Evolutionary conservation across 495 filamentous ascomycete genomes (phyloP), one percentile per base, ranked within the genome.

Genomic region (Lophiotrema nucula): DNA sequence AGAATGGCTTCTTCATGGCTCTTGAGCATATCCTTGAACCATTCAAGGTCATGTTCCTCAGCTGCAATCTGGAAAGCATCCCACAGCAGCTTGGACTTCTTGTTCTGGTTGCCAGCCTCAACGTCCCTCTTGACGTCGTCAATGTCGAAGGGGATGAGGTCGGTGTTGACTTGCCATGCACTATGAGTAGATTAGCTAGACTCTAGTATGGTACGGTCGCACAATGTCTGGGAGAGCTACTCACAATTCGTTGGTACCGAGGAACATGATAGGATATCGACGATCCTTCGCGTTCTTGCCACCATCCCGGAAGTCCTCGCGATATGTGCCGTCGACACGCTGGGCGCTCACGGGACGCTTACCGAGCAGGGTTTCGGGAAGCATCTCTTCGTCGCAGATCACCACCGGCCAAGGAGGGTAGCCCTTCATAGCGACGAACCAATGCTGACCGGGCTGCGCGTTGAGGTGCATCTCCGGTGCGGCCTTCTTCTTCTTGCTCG

Each of bases 201-300:
- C n/a, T n/a, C 31, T 35, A n/a, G 8, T n/a, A 35, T 8, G 31
- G n/a, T 8, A 35, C 8, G 8, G 31, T 35, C n/a, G 8, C 31
- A 39, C 13, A 38, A 37, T 12, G 46, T 22, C 1, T n/a, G 22
- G 24, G 47, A 12, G 33, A 4, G 13, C 3, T 43, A 54, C 91
- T 80, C 76, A 97, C 92, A 97, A 97, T 78, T 96, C 90, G 69
- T 96, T 95, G 50, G 90, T 95, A 55, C 84, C 78, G 51, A 97
- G 76, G 72, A 93, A 97, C 91, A 96, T 96, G 60, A 97, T 84
- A 2, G 92, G 90, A 70, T 87, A 96, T 4, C 88, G 90, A 38
- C 92, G 81, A 70, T 96, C 90, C 35, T 83, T 79, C 16, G 78
- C 85, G 51, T 89, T 87, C 76, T 90, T 91, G 56, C 86, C 90